Evolutionary conservation across 2,329 filamentous ascomycete genomes (phyloP).

Genomic region (Phoma herbarum): DNA sequence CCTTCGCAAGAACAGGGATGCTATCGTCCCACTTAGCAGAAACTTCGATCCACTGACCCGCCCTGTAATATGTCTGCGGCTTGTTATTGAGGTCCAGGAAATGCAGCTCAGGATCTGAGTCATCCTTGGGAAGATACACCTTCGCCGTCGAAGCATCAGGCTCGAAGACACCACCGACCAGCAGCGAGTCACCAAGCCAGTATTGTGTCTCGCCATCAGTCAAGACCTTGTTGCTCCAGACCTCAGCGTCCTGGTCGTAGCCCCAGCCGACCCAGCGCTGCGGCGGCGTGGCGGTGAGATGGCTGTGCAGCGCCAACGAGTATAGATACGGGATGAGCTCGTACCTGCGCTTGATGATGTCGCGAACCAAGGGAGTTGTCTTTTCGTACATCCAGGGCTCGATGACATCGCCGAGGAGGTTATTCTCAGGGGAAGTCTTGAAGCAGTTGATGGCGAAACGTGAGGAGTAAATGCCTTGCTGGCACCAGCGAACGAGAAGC

Average conservation of each 20-base stretch:
- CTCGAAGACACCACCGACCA: constrained; percentile 74
- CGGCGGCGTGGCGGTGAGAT: constrained; percentile 68
- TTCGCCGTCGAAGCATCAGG: constrained; percentile 62
- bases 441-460: constrained; percentile 82
- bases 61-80: constrained; percentile 65
- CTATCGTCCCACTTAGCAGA: constrained; percentile 61
- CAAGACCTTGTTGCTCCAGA: constrained; percentile 67
- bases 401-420: constrained; percentile 74
- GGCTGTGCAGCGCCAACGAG: constrained; percentile 69
- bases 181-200: constrained; percentile 73
- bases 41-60: constrained; percentile 64
- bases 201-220: constrained; percentile 74
- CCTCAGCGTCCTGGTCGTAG: constrained; percentile 70
- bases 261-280: constrained; percentile 79
- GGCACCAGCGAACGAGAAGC: constrained; percentile 76
- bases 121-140: constrained; percentile 68
- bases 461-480: constrained; percentile 73
- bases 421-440: constrained; percentile 74
- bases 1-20: constrained; percentile 64
- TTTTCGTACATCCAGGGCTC: constrained; percentile 81
- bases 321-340: constrained; percentile 77
- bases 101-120: constrained; percentile 57
- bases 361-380: constrained; percentile 68
- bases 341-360: constrained; percentile 74
- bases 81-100: constrained; percentile 71